Evolutionary conservation across 1,139 yeast species (phyloP).

Genomic region (Lizanozyma gosingica): DNA sequence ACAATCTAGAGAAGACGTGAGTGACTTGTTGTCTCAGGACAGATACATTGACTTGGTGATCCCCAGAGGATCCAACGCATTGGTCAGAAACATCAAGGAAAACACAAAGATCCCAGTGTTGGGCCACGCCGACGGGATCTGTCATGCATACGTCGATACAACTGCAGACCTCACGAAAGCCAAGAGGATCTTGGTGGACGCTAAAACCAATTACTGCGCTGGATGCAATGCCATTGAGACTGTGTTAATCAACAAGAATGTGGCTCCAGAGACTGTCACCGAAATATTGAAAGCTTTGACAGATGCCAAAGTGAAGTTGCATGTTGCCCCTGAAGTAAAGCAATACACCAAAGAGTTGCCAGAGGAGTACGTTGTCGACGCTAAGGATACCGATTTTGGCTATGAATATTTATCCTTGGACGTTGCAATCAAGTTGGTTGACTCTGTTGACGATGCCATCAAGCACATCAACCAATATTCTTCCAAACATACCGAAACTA

Average conservation of each 20-base stretch:
- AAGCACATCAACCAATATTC: constrained; percentile 82
- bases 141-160: constrained; percentile 75
- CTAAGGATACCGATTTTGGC: constrained; percentile 57
- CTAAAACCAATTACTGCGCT: constrained; percentile 95
- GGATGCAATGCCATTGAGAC: constrained; percentile 98
- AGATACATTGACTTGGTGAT: constrained; percentile 87
- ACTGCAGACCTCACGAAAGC: constrained; percentile 75
- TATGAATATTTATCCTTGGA: constrained; percentile 80
- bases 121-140: constrained; percentile 98
- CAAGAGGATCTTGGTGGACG: constrained; percentile 62
- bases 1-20: constrained; percentile 82
- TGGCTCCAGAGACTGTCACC: constrained; percentile 33
- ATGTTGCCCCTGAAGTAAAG: constrained; percentile 49
- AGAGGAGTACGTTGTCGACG: constrained; percentile 26
- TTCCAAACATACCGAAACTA: constrained; percentile 93
- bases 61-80: constrained; percentile 91
- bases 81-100: constrained; percentile 77
- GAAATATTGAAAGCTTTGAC: constrained; percentile 40
- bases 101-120: constrained; percentile 91
- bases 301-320: constrained; percentile 65
- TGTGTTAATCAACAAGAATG: constrained; percentile 52
- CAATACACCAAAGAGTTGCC: constrained; percentile 18
- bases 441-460: constrained; percentile 60
- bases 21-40: constrained; percentile 77
- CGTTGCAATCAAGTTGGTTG: constrained; percentile 61